Evolutionary conservation across 1,139 yeast species (phyloP), one percentile per base, ranked within the genome.

Genomic region (Meyerozyma sp.): DNA sequence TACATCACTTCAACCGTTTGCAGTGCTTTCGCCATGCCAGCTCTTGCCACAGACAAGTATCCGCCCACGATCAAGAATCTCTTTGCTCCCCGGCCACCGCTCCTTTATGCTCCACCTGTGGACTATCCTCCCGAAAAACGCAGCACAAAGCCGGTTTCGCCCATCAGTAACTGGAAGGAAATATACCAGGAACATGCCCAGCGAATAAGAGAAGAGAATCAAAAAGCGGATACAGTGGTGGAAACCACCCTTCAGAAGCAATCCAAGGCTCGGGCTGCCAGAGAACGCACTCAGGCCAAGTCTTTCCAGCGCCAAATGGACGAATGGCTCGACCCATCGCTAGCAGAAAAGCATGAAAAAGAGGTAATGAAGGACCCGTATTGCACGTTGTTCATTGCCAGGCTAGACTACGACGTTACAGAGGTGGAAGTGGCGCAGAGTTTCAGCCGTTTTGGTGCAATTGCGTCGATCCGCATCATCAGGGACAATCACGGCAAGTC

Each of bases 341-440:
- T 91, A 79, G 26, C 67, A 53, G 40, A 63, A 57, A 32, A 61
- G 39, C 54, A 60, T 42, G 95, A 88, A 55, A 75, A 79, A 6
- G 79, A 83, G 42, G 70, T 75, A 49, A 84, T 85, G 8, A 68
- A 67, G 44, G 95, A 90, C 55, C 95, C 97, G 0, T 82, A 75
- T 57, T 70, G 73, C 46, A 91, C 98, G 0, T 74, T 93, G 2
- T 90, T 93, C 56, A 74, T 93, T 2, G 83, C 85, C 0, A 67
- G 97, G 44, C 62, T 91, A 43, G 79, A 80, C 41, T 90, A 85
- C 57, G 64, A 66, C 5, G 65, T 79, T n/a, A 77, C 80, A 0
- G 96, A 90, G 54, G 62, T 81, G 16, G 94, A 88, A 40, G 59
- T 93, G 16, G 82, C 82, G 32, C 74, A 75, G 48, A 76, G 70